Evolutionary conservation across 1,139 yeast genomes (phyloP), one percentile per base, ranked within the genome.

Genomic region (Hemisphaericaspora lyxosophila): DNA sequence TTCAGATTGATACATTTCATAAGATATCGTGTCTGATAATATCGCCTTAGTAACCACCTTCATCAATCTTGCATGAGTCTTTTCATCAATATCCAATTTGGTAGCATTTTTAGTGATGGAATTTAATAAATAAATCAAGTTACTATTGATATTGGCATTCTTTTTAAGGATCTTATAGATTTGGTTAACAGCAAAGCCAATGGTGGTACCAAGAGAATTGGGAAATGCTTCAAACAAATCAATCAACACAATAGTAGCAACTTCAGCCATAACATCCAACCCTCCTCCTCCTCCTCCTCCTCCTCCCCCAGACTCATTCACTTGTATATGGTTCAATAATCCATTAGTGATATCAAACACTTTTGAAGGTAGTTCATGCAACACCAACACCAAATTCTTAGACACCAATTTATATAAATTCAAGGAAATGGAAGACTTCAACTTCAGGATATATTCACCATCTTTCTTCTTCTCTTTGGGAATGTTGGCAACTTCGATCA

Each of bases 211-310:
- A 35, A 70, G 51, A 5, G 64, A 61, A 33, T 60, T 58, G 1
- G 76, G 75, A 42, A 59, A 69, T 3, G 54, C 43, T 29, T 70
- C 73, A 47, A 63, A 64, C 26, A 71, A 46, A 41, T 70, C 75
- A 36, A 62, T 64, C 31, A 70, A 59, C 7, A 70, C 45, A 11
- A 68, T 47, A 4, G 59, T 53, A 1, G 71, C 55, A 13, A 65
- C 49, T 29, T 55, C 52, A 3, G 61, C 53, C 3, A 54, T 52
- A 5, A 51, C 41, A 4, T 53, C 23, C 25, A 62, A 45, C 13
- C 47, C 48, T 16, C 48, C 51, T 13, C 42, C 49, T 3, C 11
- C 23, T 3, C 11, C 3, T 3, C 11, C 23, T 3, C 11, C 5
- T 3, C 4, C 23, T 3, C 11, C 11, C 11, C 2, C 11, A 4